Evolutionary conservation across 768 basidiomycete genomes (phyloP), one percentile per base, ranked within the genome.

Genomic region (Boletus pseudopeckii): DNA sequence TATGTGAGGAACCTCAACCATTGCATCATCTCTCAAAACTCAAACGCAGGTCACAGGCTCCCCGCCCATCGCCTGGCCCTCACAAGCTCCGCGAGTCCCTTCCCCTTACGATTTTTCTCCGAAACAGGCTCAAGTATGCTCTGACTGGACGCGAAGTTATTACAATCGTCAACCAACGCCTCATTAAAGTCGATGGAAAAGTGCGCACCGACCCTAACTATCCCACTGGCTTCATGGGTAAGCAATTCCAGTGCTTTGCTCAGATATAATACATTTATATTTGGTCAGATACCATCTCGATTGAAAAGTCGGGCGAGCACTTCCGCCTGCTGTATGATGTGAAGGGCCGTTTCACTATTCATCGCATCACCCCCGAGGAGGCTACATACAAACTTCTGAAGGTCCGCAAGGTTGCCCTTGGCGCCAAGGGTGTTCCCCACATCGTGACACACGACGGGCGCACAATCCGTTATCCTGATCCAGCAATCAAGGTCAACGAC

Each of bases 381-480:
- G 93, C 96, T 45, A 78, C 80, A 65, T 98, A 93, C 85, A 98
- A 98, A 77, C 92, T 99, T 69, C 81, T 91, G 71, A 93, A 94
- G 72, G 97, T 99, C 66, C 84, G 85, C 72, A 88, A 85, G 64
- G 89, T 96, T 39, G 92, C 93, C 58, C 77, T 98, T 62, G 97
- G 97, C 56, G 80, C 84, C 63, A 90, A 91, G 71, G 94, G 94
- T 64, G 94, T 99, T 45, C 97, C 97, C 50, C 86, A 95, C 80
- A 80, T 99, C 63, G 92, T 98, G 75, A 98, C 96, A 63, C 97
- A 99, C 79, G 97, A 99, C 69, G 97, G 97, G 49, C 93, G 97
- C 72, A 99, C 97, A 61, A 98, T 99, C 79, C 95, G 97, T 59
- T 99, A 98, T 79, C 96, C 97, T 63, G 97, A 99, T 75, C 97